A percentile compares a stretch with the other conserved stretches of the same genome.
Conservation (phyloP, 2,329 filamentous ascomycete genomes). For the Neofusicoccum umdonicola region DNA sequence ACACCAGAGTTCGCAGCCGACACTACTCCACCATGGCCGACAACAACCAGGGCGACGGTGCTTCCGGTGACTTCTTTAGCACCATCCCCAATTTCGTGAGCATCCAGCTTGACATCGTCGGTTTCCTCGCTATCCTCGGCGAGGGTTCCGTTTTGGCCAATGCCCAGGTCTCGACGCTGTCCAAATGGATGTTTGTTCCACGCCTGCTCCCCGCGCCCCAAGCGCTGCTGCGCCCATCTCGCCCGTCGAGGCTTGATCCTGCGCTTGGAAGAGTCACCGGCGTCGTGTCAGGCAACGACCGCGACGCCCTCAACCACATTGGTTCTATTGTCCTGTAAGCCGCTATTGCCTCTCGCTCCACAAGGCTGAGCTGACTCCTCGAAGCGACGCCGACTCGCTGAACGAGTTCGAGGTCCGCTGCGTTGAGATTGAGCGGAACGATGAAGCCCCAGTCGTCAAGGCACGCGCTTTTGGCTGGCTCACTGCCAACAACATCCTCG, state of each 20-base stretch:
- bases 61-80: conserved; percentile 10
- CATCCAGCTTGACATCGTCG: conserved; percentile 55
- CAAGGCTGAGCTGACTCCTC: conserved; percentile 1
- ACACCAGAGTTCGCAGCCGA: neutral
- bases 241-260: conserved; percentile 43
- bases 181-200: conserved; percentile 49
- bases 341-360: neutral
- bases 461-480: conserved; percentile 47
- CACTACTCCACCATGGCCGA: neutral
- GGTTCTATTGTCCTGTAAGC: conserved; percentile 47
- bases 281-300: conserved; percentile 48
- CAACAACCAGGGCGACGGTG: neutral
- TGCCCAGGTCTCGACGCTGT: conserved; percentile 51
- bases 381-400: conserved; percentile 36
- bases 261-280: conserved; percentile 43
- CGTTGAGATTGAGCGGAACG: conserved; percentile 36
- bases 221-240: conserved; percentile 46
- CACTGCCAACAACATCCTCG: conserved; percentile 45
- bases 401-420: conserved; percentile 41
- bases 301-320: conserved; percentile 48
- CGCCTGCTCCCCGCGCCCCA: conserved; percentile 52
- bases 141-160: conserved; percentile 52
- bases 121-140: conserved; percentile 54
- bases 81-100: conserved; percentile 20
- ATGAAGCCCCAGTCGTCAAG: conserved; percentile 35